These are phyloP conservation scores for Fusarium sp. DNA, from an alignment of 2,329 filamentous ascomycete species.

Conservation along the genomic window DNA sequence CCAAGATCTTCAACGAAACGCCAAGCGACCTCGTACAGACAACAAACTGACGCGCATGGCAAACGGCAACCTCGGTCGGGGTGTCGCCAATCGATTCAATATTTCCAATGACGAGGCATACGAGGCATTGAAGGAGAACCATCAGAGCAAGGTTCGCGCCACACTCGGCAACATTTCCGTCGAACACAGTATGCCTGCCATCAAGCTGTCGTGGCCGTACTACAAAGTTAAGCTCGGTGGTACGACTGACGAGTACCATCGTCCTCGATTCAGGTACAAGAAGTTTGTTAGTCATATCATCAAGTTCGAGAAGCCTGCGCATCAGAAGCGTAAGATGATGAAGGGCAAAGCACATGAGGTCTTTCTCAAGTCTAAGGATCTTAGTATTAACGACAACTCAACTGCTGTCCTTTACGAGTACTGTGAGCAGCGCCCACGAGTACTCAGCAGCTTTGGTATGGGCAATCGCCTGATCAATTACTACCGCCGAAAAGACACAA, in stretches of 20 bases:
- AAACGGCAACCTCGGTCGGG: conserved; percentile 76
- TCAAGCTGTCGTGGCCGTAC: conserved; percentile 94
- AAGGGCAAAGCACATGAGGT: conserved; percentile 84
- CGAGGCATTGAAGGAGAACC: conserved; percentile 94
- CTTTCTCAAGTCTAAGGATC: conserved; percentile 82
- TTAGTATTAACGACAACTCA: conserved; percentile 90
- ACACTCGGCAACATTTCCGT: conserved; percentile 92
- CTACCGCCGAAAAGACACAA: conserved; percentile 82
- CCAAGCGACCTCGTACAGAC: conserved; percentile 68
- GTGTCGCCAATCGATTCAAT: conserved; percentile 87
- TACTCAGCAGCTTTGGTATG: conserved; percentile 98
- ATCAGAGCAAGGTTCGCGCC: conserved; percentile 93
- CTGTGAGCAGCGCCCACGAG: conserved; percentile 90
- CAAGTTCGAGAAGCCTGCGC: conserved; percentile 76
- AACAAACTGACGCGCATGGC: conserved; percentile 74
- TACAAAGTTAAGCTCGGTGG: conserved; percentile 86
- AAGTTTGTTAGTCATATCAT: conserved; percentile 74
- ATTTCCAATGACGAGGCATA: conserved; percentile 97
- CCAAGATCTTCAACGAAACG: conserved; percentile 70
- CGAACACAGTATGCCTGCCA: conserved; percentile 91
- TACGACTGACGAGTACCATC: conserved; percentile 84
- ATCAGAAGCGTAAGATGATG: conserved; percentile 83
- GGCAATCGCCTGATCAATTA: conserved; percentile 96
- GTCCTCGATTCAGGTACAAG: conserved; percentile 80
- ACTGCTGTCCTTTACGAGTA: conserved; percentile 92